These are phyloP conservation scores for Podospora bellae-mahoneyi DNA, from an alignment of 495 filamentous ascomycete genomes.

Conservation along the genomic window DNA sequence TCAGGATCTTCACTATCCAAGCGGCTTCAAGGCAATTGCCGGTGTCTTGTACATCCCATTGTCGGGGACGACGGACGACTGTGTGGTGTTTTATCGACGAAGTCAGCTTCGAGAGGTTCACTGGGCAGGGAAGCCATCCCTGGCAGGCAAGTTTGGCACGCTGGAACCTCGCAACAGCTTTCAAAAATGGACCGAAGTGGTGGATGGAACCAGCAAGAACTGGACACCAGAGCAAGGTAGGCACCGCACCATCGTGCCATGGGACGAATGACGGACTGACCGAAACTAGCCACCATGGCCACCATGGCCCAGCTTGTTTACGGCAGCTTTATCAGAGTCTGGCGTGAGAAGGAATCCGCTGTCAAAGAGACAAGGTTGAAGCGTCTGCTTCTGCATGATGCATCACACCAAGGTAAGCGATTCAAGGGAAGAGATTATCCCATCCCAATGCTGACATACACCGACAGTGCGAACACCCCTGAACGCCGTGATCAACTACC, in stretches of 20 bases:
- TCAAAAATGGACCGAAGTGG: slow-evolving; percentile 63
- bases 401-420: slow-evolving; percentile 55
- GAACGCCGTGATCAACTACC: slow-evolving; percentile 85
- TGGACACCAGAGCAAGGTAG: slow-evolving; percentile 57
- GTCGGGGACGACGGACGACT: slow-evolving; percentile 64
- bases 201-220: slow-evolving; percentile 60
- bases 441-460: slow-evolving; percentile 3
- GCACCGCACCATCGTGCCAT: not conserved
- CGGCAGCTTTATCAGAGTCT: slow-evolving; percentile 70
- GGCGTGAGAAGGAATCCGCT: slow-evolving; percentile 68
- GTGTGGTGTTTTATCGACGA: slow-evolving; percentile 78
- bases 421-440: not conserved
- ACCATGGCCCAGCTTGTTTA: slow-evolving; percentile 80
- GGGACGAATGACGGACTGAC: slow-evolving; percentile 8
- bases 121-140: slow-evolving; percentile 80
- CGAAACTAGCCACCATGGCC: slow-evolving; percentile 59
- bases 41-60: slow-evolving; percentile 74
- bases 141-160: slow-evolving; percentile 58
- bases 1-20: slow-evolving; percentile 66
- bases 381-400: slow-evolving; percentile 70
- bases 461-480: slow-evolving; percentile 75
- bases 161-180: slow-evolving; percentile 68
- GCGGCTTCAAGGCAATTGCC: slow-evolving; percentile 68
- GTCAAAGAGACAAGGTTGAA: slow-evolving; percentile 62
- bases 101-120: slow-evolving; percentile 69